phyloP scores from a whole-genome alignment of 2,329 filamentous ascomycete genomes.

The Metarhizium guizhouense region DNA sequence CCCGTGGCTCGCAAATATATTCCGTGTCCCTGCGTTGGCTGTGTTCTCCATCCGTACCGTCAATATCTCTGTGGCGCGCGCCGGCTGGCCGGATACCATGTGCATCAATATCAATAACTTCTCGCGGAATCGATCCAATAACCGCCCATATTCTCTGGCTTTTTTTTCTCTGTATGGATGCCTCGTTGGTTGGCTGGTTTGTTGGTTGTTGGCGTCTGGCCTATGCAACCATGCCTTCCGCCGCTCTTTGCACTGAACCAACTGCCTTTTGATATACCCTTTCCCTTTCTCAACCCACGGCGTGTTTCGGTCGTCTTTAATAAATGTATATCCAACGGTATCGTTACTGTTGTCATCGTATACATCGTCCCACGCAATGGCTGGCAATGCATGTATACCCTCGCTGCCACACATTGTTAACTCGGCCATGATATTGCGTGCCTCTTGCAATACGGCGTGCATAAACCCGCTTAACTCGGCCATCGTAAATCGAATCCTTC shows the following conservation, averaged over 20 bases:
- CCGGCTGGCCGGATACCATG: conserved; percentile 1
- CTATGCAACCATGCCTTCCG: neutral
- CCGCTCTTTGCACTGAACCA: neutral
- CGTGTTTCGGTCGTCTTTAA: neutral
- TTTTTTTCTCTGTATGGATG: neutral
- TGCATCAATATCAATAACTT: conserved; percentile 7
- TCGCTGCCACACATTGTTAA: no score
- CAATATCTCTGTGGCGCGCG: conserved; percentile 3
- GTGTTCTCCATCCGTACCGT: conserved; percentile 5
- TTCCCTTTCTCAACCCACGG: neutral
- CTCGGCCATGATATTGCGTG: no score
- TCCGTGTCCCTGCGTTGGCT: conserved; percentile 6
- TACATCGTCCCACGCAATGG: neutral
- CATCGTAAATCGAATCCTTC: no score
- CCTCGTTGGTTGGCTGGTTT: neutral
- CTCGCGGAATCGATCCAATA: conserved; percentile 6
- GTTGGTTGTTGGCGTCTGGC: neutral
- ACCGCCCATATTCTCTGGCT: neutral
- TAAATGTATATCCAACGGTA: neutral
- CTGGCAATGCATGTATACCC: neutral
- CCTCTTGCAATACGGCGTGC: no score
- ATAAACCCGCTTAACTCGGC: no score
- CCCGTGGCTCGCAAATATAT: conserved; percentile 7
- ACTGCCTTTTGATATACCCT: neutral
- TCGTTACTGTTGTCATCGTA: conserved; percentile 1